Base-by-base conservation (phyloP, 371 early-diverging fungal genomes). In the Smittium culicis region DNA sequence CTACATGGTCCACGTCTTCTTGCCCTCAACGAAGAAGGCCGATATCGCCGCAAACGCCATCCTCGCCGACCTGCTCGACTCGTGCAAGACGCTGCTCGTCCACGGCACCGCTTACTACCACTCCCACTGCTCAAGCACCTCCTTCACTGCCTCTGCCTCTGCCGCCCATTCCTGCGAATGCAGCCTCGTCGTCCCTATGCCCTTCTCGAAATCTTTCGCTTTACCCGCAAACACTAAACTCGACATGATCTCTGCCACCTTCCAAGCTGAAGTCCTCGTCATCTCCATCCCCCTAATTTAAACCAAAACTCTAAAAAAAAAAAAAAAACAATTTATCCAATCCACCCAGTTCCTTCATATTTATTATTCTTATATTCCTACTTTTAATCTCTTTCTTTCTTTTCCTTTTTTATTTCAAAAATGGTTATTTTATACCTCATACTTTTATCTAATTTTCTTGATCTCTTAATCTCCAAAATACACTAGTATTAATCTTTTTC, bases 101-200 rank as follows among this genome's bases (percentile, higher is more conserved):
- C 77, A 72, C 45, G 77, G 77, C 59, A 73, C 76, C 56, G 77
- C 76, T 58, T 61, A 74, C 28, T 76, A 76, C 77, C 77, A 76
- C 35, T 66, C 72, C 29, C 77, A 76, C 56, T 76, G 77, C 66
- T 77, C 77, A 11, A 5, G 11, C 45, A 77, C 73, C 76, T 71
- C 72, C 1, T 69, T 64, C 33, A 66, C 73, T n/a, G 11, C 45
- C 45, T 76, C 73, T 73, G 71, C 72, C 1, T 69, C 65, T 30
- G 67, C 73, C 33, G 70, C 70, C 68, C 77, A 76, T 67, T 67
- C 67, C 70, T 76, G 77, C 67, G 70, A 73, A 54, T 76, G 77
- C 66, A 76, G 73, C 31, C 70, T 75, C 57, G 70, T 72, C 64
- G 77, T 76, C 30, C 76, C 73, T 0, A 71, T 76, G 30, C 65